Evolutionary conservation across 768 basidiomycete species (phyloP).

Genomic region (Pholiota microspora): DNA sequence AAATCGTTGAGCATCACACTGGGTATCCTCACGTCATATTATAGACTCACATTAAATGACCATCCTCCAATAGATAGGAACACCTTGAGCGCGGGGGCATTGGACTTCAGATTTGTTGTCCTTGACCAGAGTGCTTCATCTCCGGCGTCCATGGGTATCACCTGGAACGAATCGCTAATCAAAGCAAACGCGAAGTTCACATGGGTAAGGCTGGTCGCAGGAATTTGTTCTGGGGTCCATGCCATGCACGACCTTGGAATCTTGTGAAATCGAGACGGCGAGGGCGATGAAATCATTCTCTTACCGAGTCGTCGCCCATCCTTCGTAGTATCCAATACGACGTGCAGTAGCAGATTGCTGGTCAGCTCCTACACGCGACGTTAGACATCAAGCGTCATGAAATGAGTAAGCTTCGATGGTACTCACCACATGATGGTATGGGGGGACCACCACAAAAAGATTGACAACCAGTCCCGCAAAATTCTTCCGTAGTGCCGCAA

Average conservation of each 20-base stretch:
- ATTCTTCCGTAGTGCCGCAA: conserved; percentile 16
- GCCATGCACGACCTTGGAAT: conserved; percentile 9
- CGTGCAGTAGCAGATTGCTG: conserved; percentile 19
- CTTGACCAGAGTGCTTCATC: conserved; percentile 20
- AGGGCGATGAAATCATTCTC: background rate
- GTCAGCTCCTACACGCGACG: conserved; percentile 11
- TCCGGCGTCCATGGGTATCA: conserved; percentile 21
- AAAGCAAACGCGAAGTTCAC: conserved; percentile 27
- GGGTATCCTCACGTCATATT: background rate
- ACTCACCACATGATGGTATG: conserved; percentile 10
- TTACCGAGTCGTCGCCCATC: conserved; percentile 1
- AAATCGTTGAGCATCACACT: background rate
- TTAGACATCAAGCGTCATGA: background rate
- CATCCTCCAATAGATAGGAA: conserved; percentile 27
- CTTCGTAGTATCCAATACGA: conserved; percentile 26
- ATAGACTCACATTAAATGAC: conserved; percentile 18
- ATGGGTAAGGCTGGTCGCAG: conserved; percentile 23
- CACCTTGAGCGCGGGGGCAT: conserved; percentile 20
- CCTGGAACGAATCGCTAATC: conserved; percentile 18
- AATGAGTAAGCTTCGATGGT: background rate
- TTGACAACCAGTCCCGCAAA: conserved; percentile 9
- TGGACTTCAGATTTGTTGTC: conserved; percentile 23
- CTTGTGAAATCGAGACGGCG: background rate
- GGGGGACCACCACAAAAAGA: conserved; percentile 10
- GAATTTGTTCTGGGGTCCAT: conserved; percentile 20